Evolutionary conservation across 306 rosid genomes (phyloP).

Genomic region (Glycine latifolia): DNA sequence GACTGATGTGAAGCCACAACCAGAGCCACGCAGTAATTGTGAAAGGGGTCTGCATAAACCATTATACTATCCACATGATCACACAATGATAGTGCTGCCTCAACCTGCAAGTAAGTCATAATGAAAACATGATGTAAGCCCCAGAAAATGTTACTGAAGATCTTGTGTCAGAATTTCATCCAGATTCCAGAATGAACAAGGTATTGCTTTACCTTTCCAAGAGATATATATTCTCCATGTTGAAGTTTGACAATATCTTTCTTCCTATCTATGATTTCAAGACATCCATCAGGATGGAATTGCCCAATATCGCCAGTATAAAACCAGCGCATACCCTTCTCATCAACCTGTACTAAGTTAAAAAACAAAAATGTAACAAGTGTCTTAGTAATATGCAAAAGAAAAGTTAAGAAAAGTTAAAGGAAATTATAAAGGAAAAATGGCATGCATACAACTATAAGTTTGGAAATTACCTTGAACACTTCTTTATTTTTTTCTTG

Average conservation of each 20-base stretch:
- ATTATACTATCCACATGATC: conserved; percentile 77
- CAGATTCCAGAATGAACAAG: conserved; percentile 17
- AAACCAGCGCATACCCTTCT: conserved; percentile 89
- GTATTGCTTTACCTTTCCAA: conserved; percentile 74
- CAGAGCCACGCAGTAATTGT: conserved; percentile 77
- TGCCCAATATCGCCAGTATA: conserved; percentile 82
- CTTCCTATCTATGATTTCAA: conserved; percentile 91
- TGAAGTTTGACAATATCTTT: conserved; percentile 98
- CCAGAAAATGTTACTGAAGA: conserved; percentile 31
- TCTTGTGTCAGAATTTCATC: conserved; percentile 10
- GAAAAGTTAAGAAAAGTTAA: conserved; percentile 8
- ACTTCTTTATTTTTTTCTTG: conserved; percentile 83
- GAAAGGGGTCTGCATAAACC: conserved; percentile 86
- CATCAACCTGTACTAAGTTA: conserved; percentile 66
- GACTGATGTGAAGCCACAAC: conserved; percentile 63
- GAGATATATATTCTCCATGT: conserved; percentile 94
- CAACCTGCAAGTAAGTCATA: conserved; percentile 66
- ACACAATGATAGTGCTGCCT: conserved; percentile 71
- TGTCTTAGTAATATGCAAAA: conserved; percentile 36
- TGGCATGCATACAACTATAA: neutral
- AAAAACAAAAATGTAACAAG: conserved; percentile 18
- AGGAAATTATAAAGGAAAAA: conserved; percentile 29
- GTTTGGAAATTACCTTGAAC: conserved; percentile 68
- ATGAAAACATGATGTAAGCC: conserved; percentile 35
- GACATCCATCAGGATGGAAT: conserved; percentile 93